These are phyloP conservation scores for Microcera coccophila DNA, from an alignment of 2,329 filamentous ascomycete species.

Conservation along the genomic window DNA sequence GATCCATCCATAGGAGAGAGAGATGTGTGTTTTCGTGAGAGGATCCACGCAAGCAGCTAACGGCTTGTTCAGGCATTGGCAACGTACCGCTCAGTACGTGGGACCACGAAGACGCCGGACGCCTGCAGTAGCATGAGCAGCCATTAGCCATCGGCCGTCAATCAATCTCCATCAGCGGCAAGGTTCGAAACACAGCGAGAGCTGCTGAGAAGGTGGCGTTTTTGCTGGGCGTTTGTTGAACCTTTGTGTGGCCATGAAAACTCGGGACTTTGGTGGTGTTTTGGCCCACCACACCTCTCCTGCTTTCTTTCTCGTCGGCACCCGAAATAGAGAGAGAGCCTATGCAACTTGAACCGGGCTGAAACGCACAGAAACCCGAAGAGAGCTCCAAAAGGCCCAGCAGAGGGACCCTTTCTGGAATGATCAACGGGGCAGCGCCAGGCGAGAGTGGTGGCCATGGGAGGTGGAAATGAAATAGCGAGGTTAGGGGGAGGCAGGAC, in stretches of 20 bases:
- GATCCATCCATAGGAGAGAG: background rate
- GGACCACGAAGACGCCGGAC: background rate
- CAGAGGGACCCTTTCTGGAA: constrained; percentile 1
- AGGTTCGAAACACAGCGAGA: background rate
- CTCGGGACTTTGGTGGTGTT: background rate
- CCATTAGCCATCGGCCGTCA: too few species aligned
- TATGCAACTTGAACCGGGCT: background rate
- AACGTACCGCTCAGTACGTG: background rate
- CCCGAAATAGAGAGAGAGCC: background rate
- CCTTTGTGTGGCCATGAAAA: too few species aligned
- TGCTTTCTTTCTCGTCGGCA: background rate
- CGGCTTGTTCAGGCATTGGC: background rate
- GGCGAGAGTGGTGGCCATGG: constrained; percentile 2
- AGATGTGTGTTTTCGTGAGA: background rate
- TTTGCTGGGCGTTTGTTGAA: too few species aligned
- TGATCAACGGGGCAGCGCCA: constrained; percentile 2
- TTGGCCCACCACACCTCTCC: too few species aligned
- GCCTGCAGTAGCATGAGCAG: background rate
- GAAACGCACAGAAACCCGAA: too few species aligned
- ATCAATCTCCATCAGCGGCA: background rate
- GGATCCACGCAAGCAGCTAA: too few species aligned
- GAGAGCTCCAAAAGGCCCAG: too few species aligned
- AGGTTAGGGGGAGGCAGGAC: too few species aligned
- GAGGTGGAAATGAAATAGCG: constrained; percentile 14
- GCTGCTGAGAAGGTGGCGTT: background rate